A percentile compares a stretch with the other conserved stretches of the same genome.
Conservation (phyloP, 768 basidiomycete genomes). For the Russula ochroleuca region DNA sequence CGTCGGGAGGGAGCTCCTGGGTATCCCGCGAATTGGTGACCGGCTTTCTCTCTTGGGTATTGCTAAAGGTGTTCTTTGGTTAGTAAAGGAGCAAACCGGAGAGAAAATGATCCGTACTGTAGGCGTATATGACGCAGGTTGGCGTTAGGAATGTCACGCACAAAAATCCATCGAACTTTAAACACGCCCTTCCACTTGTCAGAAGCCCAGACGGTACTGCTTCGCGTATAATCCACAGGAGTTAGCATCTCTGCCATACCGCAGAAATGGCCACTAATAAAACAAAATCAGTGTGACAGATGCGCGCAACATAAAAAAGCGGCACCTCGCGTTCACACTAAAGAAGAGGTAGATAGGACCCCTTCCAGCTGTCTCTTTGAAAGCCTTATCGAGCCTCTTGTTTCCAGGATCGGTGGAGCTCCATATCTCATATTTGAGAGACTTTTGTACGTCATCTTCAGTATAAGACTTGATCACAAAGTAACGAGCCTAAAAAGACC, state of each 20-base stretch:
- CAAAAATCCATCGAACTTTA: conserved; percentile 97
- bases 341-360: conserved; percentile 98
- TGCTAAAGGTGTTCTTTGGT: conserved; percentile 47
- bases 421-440: conserved; percentile 96
- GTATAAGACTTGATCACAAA: conserved; percentile 99
- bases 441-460: conserved; percentile 98
- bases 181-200: conserved; percentile 99
- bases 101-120: conserved; percentile 46
- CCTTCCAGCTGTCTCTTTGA: conserved; percentile 87
- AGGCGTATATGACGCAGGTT: conserved; percentile 85
- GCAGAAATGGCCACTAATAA: conserved; percentile 85
- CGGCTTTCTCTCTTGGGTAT: conserved; percentile 96
- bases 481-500: conserved; percentile 63
- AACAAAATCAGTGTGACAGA: not conserved
- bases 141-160: conserved; percentile 90
- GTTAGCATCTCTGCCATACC: conserved; percentile 99
- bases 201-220: conserved; percentile 97
- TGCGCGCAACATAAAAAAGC: not conserved
- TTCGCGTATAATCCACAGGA: conserved; percentile 88
- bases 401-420: conserved; percentile 96
- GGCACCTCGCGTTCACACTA: conserved; percentile 86
- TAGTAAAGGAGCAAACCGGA: conserved; percentile 1
- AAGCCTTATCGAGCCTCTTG: conserved; percentile 94
- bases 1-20: conserved; percentile 92
- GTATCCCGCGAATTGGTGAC: conserved; percentile 98